Conservation (phyloP, 805 yeast genomes). For the Monosporozyma siamensis region DNA sequence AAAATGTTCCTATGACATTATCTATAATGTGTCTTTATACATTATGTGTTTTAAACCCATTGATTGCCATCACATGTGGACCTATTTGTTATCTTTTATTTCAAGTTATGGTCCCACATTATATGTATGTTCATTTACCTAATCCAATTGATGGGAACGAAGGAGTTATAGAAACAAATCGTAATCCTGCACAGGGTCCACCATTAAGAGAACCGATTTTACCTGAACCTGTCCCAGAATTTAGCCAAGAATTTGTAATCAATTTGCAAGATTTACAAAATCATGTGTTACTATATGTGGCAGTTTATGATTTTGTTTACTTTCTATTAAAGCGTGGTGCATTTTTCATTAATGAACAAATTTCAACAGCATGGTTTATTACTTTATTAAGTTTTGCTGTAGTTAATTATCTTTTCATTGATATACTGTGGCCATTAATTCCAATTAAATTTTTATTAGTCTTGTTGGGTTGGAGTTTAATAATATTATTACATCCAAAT, state of each 20-base stretch:
- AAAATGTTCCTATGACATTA: conserved; percentile 50
- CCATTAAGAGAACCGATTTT: conserved; percentile 39
- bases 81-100: conserved; percentile 49
- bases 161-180: conserved; percentile 28
- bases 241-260: conserved; percentile 65
- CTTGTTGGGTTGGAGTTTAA: conserved; percentile 41
- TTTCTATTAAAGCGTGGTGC: conserved; percentile 46
- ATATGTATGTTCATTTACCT: conserved; percentile 52
- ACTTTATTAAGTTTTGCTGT: conserved; percentile 27
- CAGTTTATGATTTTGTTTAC: conserved; percentile 48
- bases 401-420: conserved; percentile 26
- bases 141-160: conserved; percentile 30
- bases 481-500: conserved; percentile 43
- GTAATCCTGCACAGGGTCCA: conserved; percentile 43
- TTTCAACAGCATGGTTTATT: conserved; percentile 46
- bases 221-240: conserved; percentile 69
- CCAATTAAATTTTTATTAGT: conserved; percentile 35
- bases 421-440: conserved; percentile 20
- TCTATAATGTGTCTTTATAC: conserved; percentile 44
- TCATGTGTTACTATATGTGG: conserved; percentile 58
- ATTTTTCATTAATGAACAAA: conserved; percentile 52
- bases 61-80: conserved; percentile 38
- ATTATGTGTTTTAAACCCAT: conserved; percentile 51
- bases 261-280: conserved; percentile 81
- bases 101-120: conserved; percentile 60